Percentiles rank a stretch among this genome's conserved stretches.
Conservation (phyloP, 768 basidiomycete species). For the Lentinus brumalis region DNA sequence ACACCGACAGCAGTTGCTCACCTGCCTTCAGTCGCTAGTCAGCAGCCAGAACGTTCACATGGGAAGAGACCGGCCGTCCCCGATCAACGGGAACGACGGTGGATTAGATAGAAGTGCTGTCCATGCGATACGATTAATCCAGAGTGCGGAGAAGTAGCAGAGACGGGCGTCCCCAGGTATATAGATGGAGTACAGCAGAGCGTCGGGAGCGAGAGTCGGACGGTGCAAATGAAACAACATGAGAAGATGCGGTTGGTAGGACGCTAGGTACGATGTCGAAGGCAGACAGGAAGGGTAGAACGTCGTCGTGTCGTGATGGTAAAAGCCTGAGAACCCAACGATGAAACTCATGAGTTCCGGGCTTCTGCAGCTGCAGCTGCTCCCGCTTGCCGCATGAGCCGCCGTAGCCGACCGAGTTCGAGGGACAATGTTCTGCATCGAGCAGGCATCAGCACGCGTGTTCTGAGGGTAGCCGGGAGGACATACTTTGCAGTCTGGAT, state of each 20-base stretch:
- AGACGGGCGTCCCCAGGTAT: background rate
- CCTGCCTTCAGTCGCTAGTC: background rate
- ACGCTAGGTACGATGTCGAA: background rate
- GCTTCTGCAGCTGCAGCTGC: constrained; percentile 20
- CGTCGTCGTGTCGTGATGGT: background rate
- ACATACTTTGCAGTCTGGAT: constrained; percentile 64
- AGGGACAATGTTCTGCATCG: constrained; percentile 52
- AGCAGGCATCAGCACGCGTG: background rate
- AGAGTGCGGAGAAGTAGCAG: background rate
- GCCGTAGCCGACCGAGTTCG: constrained; percentile 68
- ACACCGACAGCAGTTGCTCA: background rate
- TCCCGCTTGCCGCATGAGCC: constrained; percentile 67
- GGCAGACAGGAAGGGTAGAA: background rate
- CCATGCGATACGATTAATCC: background rate
- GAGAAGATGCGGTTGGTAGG: background rate
- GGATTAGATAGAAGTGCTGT: background rate
- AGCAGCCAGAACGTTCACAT: background rate
- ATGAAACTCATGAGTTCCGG: constrained; percentile 10
- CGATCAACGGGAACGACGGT: background rate
- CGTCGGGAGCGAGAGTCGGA: background rate
- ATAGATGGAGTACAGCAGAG: constrained; percentile 10
- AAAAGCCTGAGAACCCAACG: background rate
- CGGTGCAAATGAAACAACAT: background rate
- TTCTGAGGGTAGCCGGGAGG: too few relatives aligned
- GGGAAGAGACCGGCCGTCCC: background rate